Conservation (phyloP, 2,329 filamentous ascomycete species). For the Verticillium albo-atrum region DNA sequence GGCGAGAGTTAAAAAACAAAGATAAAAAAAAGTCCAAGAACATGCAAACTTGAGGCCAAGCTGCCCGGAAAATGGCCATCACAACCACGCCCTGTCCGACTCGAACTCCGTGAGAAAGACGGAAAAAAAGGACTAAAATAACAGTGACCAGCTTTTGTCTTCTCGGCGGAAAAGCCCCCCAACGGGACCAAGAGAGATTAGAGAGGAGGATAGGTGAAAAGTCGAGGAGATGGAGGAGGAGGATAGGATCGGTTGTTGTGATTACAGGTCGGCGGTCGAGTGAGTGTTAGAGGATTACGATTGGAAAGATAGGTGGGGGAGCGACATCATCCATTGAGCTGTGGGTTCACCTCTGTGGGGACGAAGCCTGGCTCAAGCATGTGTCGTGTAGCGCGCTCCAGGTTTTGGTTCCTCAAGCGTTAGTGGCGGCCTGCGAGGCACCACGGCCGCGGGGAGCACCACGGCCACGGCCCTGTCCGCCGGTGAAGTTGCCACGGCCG, state of each 20-base stretch:
- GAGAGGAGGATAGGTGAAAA: no score
- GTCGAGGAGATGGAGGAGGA: background rate
- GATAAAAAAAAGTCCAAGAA: background rate
- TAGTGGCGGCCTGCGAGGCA: conserved; percentile 46
- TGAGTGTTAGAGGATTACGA: background rate
- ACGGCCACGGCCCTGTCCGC: conserved; percentile 60
- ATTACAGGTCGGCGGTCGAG: background rate
- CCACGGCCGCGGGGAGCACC: conserved; percentile 62
- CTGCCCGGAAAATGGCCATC: conserved; percentile 14
- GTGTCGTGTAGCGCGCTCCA: background rate
- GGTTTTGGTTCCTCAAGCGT: conserved; percentile 29
- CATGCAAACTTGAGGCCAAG: conserved; percentile 23
- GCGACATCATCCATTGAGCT: background rate
- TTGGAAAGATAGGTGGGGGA: background rate
- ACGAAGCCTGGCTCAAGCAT: background rate
- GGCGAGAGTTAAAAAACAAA: background rate
- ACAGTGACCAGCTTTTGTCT: background rate
- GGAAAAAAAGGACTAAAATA: background rate
- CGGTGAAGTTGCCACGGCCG: conserved; percentile 64
- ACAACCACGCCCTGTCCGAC: background rate
- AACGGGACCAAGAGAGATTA: background rate
- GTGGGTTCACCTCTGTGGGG: background rate
- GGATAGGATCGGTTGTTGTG: background rate
- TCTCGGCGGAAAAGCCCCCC: background rate
- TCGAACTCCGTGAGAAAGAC: background rate